These are phyloP conservation scores for Acorus gramineus DNA, from an alignment of 106 monocot genomes.

Conservation along the genomic window DNA sequence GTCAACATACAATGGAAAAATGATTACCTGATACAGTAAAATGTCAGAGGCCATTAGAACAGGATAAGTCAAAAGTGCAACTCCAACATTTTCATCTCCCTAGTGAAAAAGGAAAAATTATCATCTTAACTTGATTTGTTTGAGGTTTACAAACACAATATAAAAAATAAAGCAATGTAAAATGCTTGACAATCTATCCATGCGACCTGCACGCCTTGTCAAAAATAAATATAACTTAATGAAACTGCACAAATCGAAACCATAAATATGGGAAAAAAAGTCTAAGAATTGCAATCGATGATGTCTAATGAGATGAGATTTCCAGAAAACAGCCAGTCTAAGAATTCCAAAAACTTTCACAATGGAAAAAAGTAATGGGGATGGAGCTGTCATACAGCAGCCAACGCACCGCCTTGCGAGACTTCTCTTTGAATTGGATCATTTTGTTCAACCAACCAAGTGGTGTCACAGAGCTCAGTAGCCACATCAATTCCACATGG, in stretches of 20 bases:
- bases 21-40: too few relatives aligned
- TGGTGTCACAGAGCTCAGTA: slow-evolving; percentile 76
- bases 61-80: slow-evolving; percentile 64
- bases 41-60: slow-evolving; percentile 97
- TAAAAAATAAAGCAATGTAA: too few relatives aligned
- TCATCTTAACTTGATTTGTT: not conserved
- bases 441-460: slow-evolving; percentile 93
- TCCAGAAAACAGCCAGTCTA: too few relatives aligned
- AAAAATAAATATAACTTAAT: too few relatives aligned
- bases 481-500: slow-evolving; percentile 97
- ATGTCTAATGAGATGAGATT: too few relatives aligned
- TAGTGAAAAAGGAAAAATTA: not conserved
- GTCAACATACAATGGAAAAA: slow-evolving; percentile 2
- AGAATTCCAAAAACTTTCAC: not conserved
- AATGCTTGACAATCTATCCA: too few relatives aligned
- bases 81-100: too few relatives aligned
- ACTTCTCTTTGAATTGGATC: slow-evolving; percentile 99
- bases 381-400: slow-evolving; percentile 37
- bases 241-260: not conserved
- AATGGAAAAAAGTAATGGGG: slow-evolving; percentile 1
- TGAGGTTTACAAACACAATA: not conserved
- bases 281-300: not conserved
- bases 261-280: not conserved
- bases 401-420: slow-evolving; percentile 77
- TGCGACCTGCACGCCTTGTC: too few relatives aligned